Percentiles rank a stretch among this genome's conserved stretches.
Evolutionary conservation across 2,329 filamentous ascomycete species (phyloP).

Genomic region (Lachnellula cervina): DNA sequence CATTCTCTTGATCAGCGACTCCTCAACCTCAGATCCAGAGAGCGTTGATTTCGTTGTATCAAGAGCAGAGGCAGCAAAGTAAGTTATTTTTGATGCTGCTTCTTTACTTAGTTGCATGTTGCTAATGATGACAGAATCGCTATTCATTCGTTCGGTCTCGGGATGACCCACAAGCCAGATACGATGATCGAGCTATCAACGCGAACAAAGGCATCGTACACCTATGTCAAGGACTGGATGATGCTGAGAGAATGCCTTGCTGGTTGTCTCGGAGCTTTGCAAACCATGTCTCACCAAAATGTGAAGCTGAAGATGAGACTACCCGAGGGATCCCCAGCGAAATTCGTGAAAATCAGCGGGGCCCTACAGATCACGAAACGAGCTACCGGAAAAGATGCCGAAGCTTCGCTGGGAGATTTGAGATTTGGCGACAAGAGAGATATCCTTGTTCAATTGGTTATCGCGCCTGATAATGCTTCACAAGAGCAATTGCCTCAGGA

Average conservation of each 20-base stretch:
- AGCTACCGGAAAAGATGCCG: constrained; percentile 88
- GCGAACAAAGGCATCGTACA: constrained; percentile 92
- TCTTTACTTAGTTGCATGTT: constrained; percentile 20
- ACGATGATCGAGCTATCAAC: constrained; percentile 98
- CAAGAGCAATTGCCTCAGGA: constrained; percentile 84
- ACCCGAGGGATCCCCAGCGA: constrained; percentile 93
- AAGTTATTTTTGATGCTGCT: constrained; percentile 36
- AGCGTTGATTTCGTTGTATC: constrained; percentile 98
- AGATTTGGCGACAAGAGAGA: constrained; percentile 93
- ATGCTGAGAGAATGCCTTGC: constrained; percentile 96
- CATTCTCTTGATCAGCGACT: constrained; percentile 95
- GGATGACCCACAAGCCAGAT: constrained; percentile 95
- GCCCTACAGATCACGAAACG: constrained; percentile 95
- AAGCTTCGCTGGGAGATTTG: constrained; percentile 85
- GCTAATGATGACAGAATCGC: constrained; percentile 57
- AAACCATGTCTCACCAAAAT: constrained; percentile 96
- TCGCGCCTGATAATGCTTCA: constrained; percentile 75
- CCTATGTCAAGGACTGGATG: constrained; percentile 99
- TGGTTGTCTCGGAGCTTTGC: constrained; percentile 84
- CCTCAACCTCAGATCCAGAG: constrained; percentile 87
- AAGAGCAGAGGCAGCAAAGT: constrained; percentile 93
- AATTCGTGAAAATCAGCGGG: constrained; percentile 97
- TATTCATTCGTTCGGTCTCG: constrained; percentile 94
- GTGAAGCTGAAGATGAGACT: constrained; percentile 91
- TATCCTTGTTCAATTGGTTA: constrained; percentile 88